Conservation (phyloP, 1,284 basidiomycete species). For the Boletus semigastroideus region DNA sequence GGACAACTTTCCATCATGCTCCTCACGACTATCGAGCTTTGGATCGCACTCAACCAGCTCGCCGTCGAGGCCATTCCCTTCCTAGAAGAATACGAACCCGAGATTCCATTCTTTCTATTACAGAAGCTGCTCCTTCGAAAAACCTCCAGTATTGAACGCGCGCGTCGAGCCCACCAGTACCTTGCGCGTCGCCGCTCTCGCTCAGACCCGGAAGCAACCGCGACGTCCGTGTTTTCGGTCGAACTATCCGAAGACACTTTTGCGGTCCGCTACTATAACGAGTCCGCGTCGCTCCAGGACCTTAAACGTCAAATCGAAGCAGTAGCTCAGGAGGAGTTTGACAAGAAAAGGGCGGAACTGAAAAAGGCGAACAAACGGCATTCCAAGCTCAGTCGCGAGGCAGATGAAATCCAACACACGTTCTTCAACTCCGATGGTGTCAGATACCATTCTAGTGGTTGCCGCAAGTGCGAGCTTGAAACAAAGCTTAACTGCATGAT, state of each 20-base stretch:
- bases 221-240: slow-evolving; percentile 27
- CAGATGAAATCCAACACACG: background rate
- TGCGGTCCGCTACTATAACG: slow-evolving; percentile 32
- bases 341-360: slow-evolving; percentile 28
- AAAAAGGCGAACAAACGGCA: slow-evolving; percentile 11
- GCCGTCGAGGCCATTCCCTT: slow-evolving; percentile 34
- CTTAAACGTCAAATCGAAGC: slow-evolving; percentile 33
- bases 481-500: slow-evolving; percentile 15
- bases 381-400: slow-evolving; percentile 7
- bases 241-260: slow-evolving; percentile 17
- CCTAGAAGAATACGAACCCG: slow-evolving; percentile 44
- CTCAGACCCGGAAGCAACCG: background rate
- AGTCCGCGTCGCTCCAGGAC: slow-evolving; percentile 12
- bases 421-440: background rate
- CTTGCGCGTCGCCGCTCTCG: slow-evolving; percentile 28
- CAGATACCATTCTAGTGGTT: background rate
- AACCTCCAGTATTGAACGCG: slow-evolving; percentile 17
- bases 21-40: slow-evolving; percentile 42
- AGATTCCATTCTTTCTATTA: slow-evolving; percentile 38
- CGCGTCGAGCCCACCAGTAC: slow-evolving; percentile 31
- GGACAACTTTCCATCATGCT: slow-evolving; percentile 44
- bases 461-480: background rate
- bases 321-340: slow-evolving; percentile 16
- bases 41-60: slow-evolving; percentile 45
- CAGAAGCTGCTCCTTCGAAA: slow-evolving; percentile 40